These are phyloP conservation scores for Colletotrichum sp. DNA, from an alignment of 2,329 filamentous ascomycete genomes.

Conservation along the genomic window DNA sequence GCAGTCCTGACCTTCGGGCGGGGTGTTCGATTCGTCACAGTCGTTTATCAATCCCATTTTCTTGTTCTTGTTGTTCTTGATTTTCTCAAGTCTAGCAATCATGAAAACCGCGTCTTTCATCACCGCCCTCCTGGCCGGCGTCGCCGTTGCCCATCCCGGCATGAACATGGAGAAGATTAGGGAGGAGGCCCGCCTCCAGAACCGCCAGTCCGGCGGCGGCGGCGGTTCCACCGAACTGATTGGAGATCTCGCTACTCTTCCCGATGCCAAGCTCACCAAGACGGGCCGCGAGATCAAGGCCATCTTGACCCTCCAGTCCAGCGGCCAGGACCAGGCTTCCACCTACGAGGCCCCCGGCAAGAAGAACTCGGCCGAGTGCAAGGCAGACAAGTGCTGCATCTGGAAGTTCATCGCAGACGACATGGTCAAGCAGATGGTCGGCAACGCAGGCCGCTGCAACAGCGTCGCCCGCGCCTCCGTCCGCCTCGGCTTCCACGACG, in stretches of 20 bases:
- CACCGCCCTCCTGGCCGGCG: neutral
- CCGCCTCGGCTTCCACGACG: slow-evolving; percentile 54
- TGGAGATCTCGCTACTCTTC: slow-evolving; percentile 41
- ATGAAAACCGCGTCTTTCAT: slow-evolving; percentile 17
- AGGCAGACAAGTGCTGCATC: slow-evolving; percentile 46
- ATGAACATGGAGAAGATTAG: slow-evolving; percentile 29
- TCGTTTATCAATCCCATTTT: neutral
- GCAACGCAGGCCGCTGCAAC: slow-evolving; percentile 44
- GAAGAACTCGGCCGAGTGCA: slow-evolving; percentile 32
- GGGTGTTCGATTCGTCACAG: slow-evolving; percentile 8
- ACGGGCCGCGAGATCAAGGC: slow-evolving; percentile 41
- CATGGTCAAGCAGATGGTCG: slow-evolving; percentile 39
- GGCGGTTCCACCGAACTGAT: slow-evolving; percentile 29
- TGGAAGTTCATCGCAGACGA: slow-evolving; percentile 49
- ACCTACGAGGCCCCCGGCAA: slow-evolving; percentile 21
- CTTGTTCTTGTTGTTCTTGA: neutral
- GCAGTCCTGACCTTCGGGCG: slow-evolving; percentile 9
- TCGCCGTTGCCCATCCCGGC: slow-evolving; percentile 23
- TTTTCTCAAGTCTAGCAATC: neutral
- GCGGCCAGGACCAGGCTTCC: slow-evolving; percentile 24
- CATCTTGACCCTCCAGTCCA: slow-evolving; percentile 35
- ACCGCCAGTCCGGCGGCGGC: slow-evolving; percentile 5
- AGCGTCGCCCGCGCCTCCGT: slow-evolving; percentile 47
- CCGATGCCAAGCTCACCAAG: slow-evolving; percentile 32
- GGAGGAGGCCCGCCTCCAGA: slow-evolving; percentile 17